Conservation (phyloP, 169 alveolate genomes). For the Plasmodium knowlesi region DNA sequence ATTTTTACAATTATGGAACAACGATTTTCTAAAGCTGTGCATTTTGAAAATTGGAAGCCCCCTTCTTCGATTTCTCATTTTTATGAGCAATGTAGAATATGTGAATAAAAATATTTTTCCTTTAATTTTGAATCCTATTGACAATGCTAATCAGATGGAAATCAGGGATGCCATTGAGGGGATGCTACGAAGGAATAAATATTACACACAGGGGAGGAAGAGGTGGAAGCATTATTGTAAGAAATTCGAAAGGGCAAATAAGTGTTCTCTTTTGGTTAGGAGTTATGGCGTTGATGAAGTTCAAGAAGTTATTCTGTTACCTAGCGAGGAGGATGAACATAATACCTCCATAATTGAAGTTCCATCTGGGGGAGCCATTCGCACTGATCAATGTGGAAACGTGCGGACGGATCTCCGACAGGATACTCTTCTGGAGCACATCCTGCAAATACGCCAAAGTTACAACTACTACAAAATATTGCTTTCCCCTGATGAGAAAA, state of each 20-base stretch:
- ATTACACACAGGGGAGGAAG: conserved; percentile 5
- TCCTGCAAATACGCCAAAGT: conserved; percentile 1
- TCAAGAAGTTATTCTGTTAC: background rate
- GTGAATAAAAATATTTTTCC: conserved; percentile 50
- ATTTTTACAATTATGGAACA: conserved; percentile 64
- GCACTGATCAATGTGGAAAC: background rate
- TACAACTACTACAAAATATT: conserved; percentile 24
- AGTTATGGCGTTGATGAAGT: background rate
- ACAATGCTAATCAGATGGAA: conserved; percentile 34
- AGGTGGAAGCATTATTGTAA: conserved; percentile 12
- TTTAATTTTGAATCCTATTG: conserved; percentile 15
- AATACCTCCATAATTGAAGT: background rate
- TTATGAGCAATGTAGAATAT: conserved; percentile 55
- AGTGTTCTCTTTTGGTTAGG: background rate
- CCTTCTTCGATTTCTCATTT: conserved; percentile 36
- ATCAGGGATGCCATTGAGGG: background rate
- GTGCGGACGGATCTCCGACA: background rate
- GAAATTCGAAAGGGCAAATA: background rate
- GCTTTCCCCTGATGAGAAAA: conserved; percentile 31
- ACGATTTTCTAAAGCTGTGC: conserved; percentile 17
- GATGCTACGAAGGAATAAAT: background rate
- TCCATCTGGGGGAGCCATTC: background rate
- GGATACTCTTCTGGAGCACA: conserved; percentile 16
- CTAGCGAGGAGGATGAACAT: background rate
- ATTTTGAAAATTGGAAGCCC: conserved; percentile 49